Base-by-base conservation (phyloP, 2,329 filamentous ascomycete genomes). In the Phialocephala sp. region DNA sequence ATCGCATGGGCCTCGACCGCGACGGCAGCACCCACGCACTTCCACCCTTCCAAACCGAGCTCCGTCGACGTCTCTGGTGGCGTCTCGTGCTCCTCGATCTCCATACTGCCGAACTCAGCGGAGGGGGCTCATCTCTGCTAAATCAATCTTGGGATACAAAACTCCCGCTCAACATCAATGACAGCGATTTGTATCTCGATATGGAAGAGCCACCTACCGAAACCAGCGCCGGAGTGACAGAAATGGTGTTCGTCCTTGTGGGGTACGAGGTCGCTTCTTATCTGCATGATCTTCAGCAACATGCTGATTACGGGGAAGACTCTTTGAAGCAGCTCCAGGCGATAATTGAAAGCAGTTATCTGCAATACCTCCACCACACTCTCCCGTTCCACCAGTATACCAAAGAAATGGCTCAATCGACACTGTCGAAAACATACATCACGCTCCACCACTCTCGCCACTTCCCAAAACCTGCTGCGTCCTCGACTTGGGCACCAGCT, bases 11-110 rank as follows among this genome's bases (percentile, higher is more conserved):
- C 52, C 74, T 84, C 6, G 79, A 82, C 64, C 77, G 76, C 11
- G 81, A 83, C 60, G 77, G 77, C 4, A 73, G 76, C 37, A 77
- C 75, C 4, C 71, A 71, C 4, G 71, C 73, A 0, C 76, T 79
- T 54, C 70, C 77, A 0, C 41, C 62, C 14, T 89, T 84, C 68
- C 82, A 88, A 65, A 80, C 81, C 4, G 84, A 89, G 75, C 82
- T 88, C 76, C 82, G 87, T 20, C 81, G 87, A 15, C 81, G 87
- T 2, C 72, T 89, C 0, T 89, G 86, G 84, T 85, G 84, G 77
- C 84, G 87, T 67, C 80, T 89, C 20, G 86, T 45, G 5, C 37
- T 54, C 11, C 79, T 88, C 1, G 87, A 89, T 69, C 78, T 83
- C 27, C 81, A 82, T 12, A 80, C 80, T 2, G 81, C 84, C 6